These are phyloP conservation scores for Antitrichia curtipendula DNA, from an alignment of 225 moss, liverwort and hornwort species.

Conservation along the genomic window DNA sequence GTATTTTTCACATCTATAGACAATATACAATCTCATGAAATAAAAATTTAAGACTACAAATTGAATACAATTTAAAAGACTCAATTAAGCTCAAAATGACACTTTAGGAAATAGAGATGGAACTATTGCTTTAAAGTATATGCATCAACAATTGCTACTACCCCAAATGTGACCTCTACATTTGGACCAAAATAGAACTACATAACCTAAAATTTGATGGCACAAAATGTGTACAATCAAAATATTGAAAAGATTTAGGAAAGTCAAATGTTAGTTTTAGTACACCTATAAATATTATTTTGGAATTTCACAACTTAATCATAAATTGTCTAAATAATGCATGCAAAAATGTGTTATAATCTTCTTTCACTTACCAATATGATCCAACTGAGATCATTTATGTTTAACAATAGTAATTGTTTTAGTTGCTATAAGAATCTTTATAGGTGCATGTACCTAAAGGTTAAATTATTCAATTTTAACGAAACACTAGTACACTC, in stretches of 20 bases:
- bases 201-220: background rate
- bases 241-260: background rate
- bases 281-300: background rate
- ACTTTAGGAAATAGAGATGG: background rate
- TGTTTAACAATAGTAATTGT: background rate
- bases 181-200: background rate
- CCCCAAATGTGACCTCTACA: background rate
- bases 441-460: accelerated
- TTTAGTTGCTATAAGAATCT: background rate
- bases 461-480: background rate
- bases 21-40: background rate
- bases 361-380: background rate
- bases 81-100: background rate
- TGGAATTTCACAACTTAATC: background rate
- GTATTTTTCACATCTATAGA: background rate
- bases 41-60: background rate
- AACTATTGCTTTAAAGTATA: background rate
- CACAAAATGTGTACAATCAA: background rate
- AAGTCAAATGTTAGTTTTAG: background rate
- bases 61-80: background rate
- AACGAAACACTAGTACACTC: accelerated
- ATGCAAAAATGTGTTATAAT: accelerated
- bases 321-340: background rate
- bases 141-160: background rate
- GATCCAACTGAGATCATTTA: background rate